Base-by-base conservation (phyloP, 345 rosid genomes). In the Atalantia buxifolia region DNA sequence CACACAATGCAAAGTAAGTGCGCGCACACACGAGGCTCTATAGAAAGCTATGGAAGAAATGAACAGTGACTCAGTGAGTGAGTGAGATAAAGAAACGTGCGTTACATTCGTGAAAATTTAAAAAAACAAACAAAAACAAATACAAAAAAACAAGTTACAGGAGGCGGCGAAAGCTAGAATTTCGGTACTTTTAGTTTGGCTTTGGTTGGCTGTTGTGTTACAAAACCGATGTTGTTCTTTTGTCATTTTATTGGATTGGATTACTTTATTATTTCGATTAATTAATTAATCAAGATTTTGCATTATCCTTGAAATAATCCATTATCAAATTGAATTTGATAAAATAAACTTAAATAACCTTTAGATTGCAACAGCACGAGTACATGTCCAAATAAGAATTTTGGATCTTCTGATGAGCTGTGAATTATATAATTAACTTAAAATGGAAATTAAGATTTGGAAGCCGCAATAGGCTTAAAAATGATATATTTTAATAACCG, bases 121-220 rank as follows among this genome's bases (percentile, higher is more conserved):
- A 56, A 74, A 59, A 72, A 4, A 38, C 35, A 30, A 14, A 9
- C 27, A 35, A 73, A 2, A 40, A 36, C 16, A 42, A 38, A 9
- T 38, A 10, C 25, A 33, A 21, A 19, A 19, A n/a, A 40, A 61
- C 5, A 7, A 60, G 9, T 36, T 16, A 33, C 42, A 53, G 12
- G 62, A 71, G 77, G 59, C 77, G 25, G 56, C 9, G 13, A 42
- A 24, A 74, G 77, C 77, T 40, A 62, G 77, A 74, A 62, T 62
- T 62, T 74, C 56, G 77, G 69, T 74, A 27, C 59, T 61, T 61
- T 35, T 21, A 66, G 42, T 66, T 66, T 48, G 27, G 77, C 42
- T 40, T 50, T 42, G 14, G 50, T 42, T 42, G 14, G 69, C 57
- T 42, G 18, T 42, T 62, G 48, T 28, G 28, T 74, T 62, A 62